Base-by-base conservation (phyloP, 768 basidiomycete genomes). In the Porpolomopsis calyptriformis region DNA sequence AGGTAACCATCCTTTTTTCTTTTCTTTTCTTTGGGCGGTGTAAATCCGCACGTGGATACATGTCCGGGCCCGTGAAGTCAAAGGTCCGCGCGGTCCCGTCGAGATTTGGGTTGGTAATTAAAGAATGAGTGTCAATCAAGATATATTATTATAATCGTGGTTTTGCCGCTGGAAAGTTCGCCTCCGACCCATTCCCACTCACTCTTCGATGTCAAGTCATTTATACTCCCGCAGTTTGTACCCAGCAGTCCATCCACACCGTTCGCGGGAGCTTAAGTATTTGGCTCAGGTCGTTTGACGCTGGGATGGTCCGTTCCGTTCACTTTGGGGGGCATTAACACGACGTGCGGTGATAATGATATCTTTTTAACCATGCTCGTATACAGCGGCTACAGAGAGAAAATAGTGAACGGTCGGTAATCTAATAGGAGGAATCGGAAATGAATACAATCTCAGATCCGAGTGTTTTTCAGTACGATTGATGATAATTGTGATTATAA, bases 91-190 rank as follows among this genome's bases (percentile, higher is more conserved):
- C 42, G 42, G 42, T 20, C n/a, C 42, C 42, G 42, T 33, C n/a
- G n/a, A n/a, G n/a, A n/a, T n/a, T n/a, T n/a, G n/a, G n/a, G 7
- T 43, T 27, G 27, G 26, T 31, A 43, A 43, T 43, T 43, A 43
- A 43, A 43, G 42, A 43, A 43, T 16, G 27, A 22, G 23, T 12
- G 24, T 18, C 33, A 41, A 12, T 20, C 27, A n/a, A n/a, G 14
- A 23, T 10, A n/a, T n/a, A n/a, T n/a, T n/a, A n/a, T n/a, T n/a
- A n/a, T n/a, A n/a, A n/a, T n/a, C n/a, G n/a, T n/a, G n/a, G n/a
- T n/a, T n/a, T n/a, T n/a, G n/a, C n/a, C n/a, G n/a, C n/a, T n/a
- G n/a, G n/a, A 43, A 9, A 20, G 26, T 33, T 43, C 42, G 29
- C 42, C 4, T 33, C 42, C 42, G 42, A 43, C 25, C 4, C 40